These are phyloP conservation scores for Backusella circina DNA, from an alignment of 192 early-diverging fungal species.

Conservation along the genomic window DNA sequence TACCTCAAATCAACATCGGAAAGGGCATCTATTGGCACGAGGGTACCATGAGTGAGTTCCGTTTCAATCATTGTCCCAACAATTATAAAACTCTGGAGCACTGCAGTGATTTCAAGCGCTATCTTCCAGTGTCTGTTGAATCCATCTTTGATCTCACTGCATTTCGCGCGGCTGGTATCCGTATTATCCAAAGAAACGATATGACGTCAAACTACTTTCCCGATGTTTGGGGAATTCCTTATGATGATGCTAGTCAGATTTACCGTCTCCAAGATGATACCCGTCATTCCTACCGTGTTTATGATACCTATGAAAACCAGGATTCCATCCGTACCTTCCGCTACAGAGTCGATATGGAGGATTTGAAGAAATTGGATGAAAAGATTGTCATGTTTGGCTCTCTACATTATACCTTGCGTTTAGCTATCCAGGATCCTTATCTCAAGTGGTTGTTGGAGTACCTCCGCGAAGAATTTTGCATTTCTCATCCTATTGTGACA, in stretches of 20 bases:
- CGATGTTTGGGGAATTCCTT: slow-evolving; percentile 22
- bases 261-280: slow-evolving; percentile 36
- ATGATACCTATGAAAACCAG: slow-evolving; percentile 33
- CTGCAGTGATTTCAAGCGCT: slow-evolving; percentile 24
- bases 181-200: slow-evolving; percentile 12
- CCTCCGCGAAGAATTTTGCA: slow-evolving; percentile 9
- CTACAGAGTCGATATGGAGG: slow-evolving; percentile 32
- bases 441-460: slow-evolving; percentile 20
- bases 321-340: slow-evolving; percentile 21
- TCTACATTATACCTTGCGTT: slow-evolving; percentile 38
- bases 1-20: slow-evolving; percentile 39
- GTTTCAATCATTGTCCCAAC: slow-evolving; percentile 17
- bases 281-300: slow-evolving; percentile 41
- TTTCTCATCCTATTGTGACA: slow-evolving; percentile 35
- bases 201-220: slow-evolving; percentile 41
- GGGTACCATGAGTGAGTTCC: neutral
- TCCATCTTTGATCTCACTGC: slow-evolving; percentile 29
- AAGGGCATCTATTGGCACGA: slow-evolving; percentile 24
- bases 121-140: slow-evolving; percentile 15
- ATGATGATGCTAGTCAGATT: slow-evolving; percentile 22
- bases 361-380: slow-evolving; percentile 35
- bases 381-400: slow-evolving; percentile 45
- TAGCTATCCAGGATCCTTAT: slow-evolving; percentile 35
- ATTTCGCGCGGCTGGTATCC: slow-evolving; percentile 11
- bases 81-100: neutral